Base-by-base conservation (phyloP, 1,139 yeast species). In the Pichia sp. region DNA sequence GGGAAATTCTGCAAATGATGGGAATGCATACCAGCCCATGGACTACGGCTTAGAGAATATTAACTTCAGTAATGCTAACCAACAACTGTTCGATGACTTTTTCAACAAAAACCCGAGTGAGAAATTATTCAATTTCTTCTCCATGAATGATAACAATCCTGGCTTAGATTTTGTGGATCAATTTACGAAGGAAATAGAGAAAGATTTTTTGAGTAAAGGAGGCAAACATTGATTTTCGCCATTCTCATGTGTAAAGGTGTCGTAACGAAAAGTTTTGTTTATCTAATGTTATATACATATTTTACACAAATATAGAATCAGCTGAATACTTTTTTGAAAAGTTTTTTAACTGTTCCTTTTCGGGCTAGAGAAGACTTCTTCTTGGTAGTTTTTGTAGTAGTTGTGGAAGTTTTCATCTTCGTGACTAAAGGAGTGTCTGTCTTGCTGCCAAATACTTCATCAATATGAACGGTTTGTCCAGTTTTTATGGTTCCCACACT, bases 161-260 rank as follows among this genome's bases (percentile, higher is more conserved):
- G 96, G 96, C 19, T 73, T 88, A 51, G 95, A 87, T 55, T 88
- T 88, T 61, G 96, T 87, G 36, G 96, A 87, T 43, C 95, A 95
- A 3, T 85, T 95, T 83, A 86, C 95, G 8, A 91, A 86, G 64
- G 85, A 86, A 77, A 79, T 88, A 49, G 96, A 87, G 64, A 87
- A 83, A 58, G 70, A 67, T 44, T 62, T 66, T 50, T 43, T 66
- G 41, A 59, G 60, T 28, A 66, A 65, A 42, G 62, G 64, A 49
- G 60, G 60, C 28, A 54, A 55, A 44, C 58, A 53, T 36, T 53
- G 31, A 23, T 44, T 18, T 8, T 44, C 13, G 10, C 4, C 18
- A 19, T 10, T 41, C 21, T 41, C 12, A 23, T 12, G n/a, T 9
- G 7, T 26, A 50, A 26, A 23, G 1, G 12, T 21, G 13, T 2